phyloP scores from a whole-genome alignment of 305 asterid species.

The Solanum hybrid region DNA sequence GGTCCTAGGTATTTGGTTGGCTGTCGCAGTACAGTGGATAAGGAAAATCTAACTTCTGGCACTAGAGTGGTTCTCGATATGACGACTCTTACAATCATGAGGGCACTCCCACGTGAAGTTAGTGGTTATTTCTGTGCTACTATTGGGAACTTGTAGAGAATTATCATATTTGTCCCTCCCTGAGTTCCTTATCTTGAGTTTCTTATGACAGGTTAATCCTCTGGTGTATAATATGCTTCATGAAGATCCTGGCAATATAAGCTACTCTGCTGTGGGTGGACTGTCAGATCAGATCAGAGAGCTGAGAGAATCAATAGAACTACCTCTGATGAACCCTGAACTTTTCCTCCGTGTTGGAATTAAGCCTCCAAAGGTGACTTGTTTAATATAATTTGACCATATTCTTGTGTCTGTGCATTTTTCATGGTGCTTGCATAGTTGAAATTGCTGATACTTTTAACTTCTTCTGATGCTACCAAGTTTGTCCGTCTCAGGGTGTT shows the following conservation, averaged over 20 bases:
- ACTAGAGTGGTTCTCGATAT: slow-evolving; percentile 95
- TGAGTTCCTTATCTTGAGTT: neutral
- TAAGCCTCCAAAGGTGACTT: slow-evolving; percentile 85
- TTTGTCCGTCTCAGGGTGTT: slow-evolving; percentile 52
- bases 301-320: slow-evolving; percentile 87
- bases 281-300: slow-evolving; percentile 91
- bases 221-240: slow-evolving; percentile 31
- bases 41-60: slow-evolving; percentile 69
- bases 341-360: slow-evolving; percentile 91
- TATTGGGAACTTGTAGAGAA: neutral
- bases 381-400: neutral
- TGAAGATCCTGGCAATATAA: slow-evolving; percentile 97
- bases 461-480: neutral
- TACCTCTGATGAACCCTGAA: slow-evolving; percentile 93
- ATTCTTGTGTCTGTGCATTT: neutral
- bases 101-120: slow-evolving; percentile 98
- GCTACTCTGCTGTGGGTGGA: slow-evolving; percentile 98
- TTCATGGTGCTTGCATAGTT: neutral
- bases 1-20: slow-evolving; percentile 98
- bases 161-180: neutral
- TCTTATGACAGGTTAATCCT: slow-evolving; percentile 68
- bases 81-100: slow-evolving; percentile 94
- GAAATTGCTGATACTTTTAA: neutral
- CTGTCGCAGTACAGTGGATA: slow-evolving; percentile 91
- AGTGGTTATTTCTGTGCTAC: neutral